Conservation (phyloP, 176 grass and related monocot genomes). For the Coix lacrymajobi region DNA sequence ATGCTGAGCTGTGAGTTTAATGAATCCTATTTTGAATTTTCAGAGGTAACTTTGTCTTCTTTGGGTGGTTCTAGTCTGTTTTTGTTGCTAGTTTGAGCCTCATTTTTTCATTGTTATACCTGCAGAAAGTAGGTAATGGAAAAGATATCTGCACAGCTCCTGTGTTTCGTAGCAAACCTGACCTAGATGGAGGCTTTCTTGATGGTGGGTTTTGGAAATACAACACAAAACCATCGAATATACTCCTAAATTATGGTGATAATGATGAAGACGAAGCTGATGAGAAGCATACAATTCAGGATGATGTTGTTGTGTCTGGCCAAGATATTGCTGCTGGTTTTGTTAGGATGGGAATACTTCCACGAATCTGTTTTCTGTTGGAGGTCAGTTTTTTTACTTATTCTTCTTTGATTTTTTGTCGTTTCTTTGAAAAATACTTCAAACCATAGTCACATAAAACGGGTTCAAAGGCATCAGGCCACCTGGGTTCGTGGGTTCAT, state of each 20-base stretch:
- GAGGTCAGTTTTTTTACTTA: conserved; percentile 44
- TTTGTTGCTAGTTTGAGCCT: neutral
- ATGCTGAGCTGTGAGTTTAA: conserved; percentile 74
- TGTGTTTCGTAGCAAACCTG: conserved; percentile 78
- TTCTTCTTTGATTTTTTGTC: neutral
- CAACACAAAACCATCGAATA: conserved; percentile 77
- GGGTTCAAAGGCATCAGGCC: too few species aligned
- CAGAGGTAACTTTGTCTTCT: conserved; percentile 50
- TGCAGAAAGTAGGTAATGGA: conserved; percentile 53
- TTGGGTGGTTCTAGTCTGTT: neutral
- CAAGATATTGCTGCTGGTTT: conserved; percentile 94
- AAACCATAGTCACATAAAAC: too few species aligned
- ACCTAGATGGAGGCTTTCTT: conserved; percentile 76
- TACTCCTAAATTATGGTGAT: conserved; percentile 49
- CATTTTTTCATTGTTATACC: neutral
- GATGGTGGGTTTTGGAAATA: conserved; percentile 94
- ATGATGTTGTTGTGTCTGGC: conserved; percentile 80
- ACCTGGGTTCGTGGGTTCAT: too few species aligned
- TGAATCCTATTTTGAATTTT: conserved; percentile 62
- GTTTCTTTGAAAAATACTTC: conserved; percentile 2
- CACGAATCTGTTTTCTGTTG: conserved; percentile 80
- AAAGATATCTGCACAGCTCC: conserved; percentile 82
- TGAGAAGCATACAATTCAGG: conserved; percentile 68
- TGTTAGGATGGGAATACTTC: conserved; percentile 91
- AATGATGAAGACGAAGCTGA: conserved; percentile 67